Base-by-base conservation (phyloP, 768 basidiomycete genomes). In the Hygrocybe punicea region DNA sequence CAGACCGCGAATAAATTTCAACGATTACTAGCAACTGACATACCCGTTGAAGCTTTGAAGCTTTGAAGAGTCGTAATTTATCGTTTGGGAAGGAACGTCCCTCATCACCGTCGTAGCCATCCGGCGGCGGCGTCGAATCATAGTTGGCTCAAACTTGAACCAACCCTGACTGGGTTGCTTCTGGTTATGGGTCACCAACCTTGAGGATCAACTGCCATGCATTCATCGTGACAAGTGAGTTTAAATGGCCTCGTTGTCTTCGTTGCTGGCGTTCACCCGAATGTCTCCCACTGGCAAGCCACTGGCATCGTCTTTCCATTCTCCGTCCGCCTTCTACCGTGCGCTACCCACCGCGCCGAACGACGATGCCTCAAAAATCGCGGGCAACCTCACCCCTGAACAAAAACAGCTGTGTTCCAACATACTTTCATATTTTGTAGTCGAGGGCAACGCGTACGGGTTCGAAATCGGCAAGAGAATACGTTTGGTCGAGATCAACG, bases 361-460 rank as follows among this genome's bases (percentile, higher is more conserved):
- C 37, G 50, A 64, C 17, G 71, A 74, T 25, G 65, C 69, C 25
- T 67, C 70, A 4, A 46, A 64, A 16, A 73, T 80, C 51, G 65
- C 63, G 45, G 79, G 79, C 13, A 81, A 80, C 58, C 65, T 76
- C 25, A 64, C 73, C 8, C 69, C 70, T 23, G 71, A 75, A 8
- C 65, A 73, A 34, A 80, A 79, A 58, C 68, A 68, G 29, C 58
- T 68, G 1, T 67, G 69, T 46, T 59, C 68, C 25, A 65, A 65
- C 19, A 58, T 76, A 11, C 72, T 80, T 50, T 61, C 63, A 9
- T 69, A 71, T 60, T 78, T 80, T 49, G 65, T 76, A 40, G 70
- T 73, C 63, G 60, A 58, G 47, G 71, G 67, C 1, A 66, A 66
- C 13, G 72, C 73, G 16, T 79, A 75, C 47, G 72, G 74, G 6